Base-by-base conservation (phyloP, 108 stramenopile species). In the Skeletonema tropicum region DNA sequence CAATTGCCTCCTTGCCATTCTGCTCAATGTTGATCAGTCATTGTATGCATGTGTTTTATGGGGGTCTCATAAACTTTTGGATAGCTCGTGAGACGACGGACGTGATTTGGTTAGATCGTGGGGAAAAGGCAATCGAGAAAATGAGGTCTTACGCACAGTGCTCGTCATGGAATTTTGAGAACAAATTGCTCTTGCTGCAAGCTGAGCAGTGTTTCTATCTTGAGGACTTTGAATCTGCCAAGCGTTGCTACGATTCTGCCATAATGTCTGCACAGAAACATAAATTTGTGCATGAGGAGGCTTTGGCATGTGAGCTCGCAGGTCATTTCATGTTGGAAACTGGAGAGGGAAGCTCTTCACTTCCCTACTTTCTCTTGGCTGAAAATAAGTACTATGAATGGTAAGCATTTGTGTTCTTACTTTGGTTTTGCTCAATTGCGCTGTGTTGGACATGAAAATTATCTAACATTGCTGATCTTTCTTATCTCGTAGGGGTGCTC, bases 341-440 rank as follows among this genome's bases (percentile, higher is more conserved):
- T 8, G 70, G 70, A 2, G 32, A 71, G 19, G 67, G 26, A 26
- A 17, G 14, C 38, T 10, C 38, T 17, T 17, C 74, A 12, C 31
- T 68, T 12, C 23, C 46, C 35, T 69, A 75, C 41, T 68, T 75
- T 17, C 2, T 17, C 1, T 60, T 21, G 41, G 68, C 75, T 14
- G 41, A 70, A 25, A 29, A 70, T 13, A 70, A 70, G 31, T 75
- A 75, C 46, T 21, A 36, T n/a, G 58, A 41, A 13, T 75, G 75
- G 75, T 68, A 69, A 13, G 75, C 60, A 12, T 1, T 33, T 46
- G n/a, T 6, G 5, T 10, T 41, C 3, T 41, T 41, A 2, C n/a
- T 39, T 12, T 39, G 11, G 11, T 39, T 39, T 35, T 35, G 9
- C 35, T 35, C 12, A 0, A 39, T 39, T 12, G 38, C 38, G 10